A percentile compares a stretch with the other conserved stretches of the same genome.
These are phyloP conservation scores for Inga laurina DNA, from an alignment of 306 rosid species.

Conservation along the genomic window DNA sequence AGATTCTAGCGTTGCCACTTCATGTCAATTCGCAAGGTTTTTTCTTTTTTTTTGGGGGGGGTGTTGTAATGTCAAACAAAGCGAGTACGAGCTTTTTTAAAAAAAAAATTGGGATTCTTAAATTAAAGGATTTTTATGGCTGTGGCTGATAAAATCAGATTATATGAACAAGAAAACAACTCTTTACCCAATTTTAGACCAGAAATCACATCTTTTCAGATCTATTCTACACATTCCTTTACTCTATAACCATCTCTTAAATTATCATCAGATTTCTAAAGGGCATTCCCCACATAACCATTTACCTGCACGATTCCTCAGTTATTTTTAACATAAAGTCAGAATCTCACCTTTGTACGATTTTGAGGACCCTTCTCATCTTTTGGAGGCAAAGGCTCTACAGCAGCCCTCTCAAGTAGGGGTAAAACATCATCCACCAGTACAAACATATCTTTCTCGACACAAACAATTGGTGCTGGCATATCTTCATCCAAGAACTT, in stretches of 20 bases:
- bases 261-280: slow-evolving; percentile 6
- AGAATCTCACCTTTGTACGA: slow-evolving; percentile 82
- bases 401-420: slow-evolving; percentile 91
- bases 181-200: background rate
- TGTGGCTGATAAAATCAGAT: background rate
- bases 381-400: slow-evolving; percentile 97
- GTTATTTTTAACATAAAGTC: slow-evolving; percentile 1
- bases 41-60: too few relatives aligned
- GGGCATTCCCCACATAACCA: slow-evolving; percentile 17
- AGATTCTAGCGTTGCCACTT: background rate
- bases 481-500: slow-evolving; percentile 79
- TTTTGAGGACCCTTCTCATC: slow-evolving; percentile 99
- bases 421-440: slow-evolving; percentile 86
- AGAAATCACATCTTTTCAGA: background rate
- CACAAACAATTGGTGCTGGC: slow-evolving; percentile 88
- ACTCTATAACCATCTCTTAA: slow-evolving; percentile 2
- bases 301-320: slow-evolving; percentile 14
- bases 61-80: background rate
- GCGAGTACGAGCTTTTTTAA: background rate
- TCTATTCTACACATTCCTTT: slow-evolving; percentile 2
- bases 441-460: slow-evolving; percentile 86
- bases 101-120: background rate
- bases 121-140: background rate
- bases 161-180: too few relatives aligned
- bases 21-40: background rate